These are phyloP conservation scores for Lolium perenne DNA, from an alignment of 176 grass and related monocot genomes.

Conservation along the genomic window DNA sequence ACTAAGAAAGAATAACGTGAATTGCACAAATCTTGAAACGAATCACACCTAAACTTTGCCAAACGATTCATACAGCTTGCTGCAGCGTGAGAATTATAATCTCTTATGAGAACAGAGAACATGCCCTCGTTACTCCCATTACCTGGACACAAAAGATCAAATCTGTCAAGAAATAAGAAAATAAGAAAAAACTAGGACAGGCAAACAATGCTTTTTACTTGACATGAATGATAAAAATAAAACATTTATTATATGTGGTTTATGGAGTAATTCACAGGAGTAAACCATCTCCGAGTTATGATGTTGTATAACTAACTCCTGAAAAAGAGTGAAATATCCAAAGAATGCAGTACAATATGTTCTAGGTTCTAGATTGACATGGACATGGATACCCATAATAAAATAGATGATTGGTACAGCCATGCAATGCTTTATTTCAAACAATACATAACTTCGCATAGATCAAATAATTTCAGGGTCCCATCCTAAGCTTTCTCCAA, in stretches of 20 bases:
- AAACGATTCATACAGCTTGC: constrained; percentile 98
- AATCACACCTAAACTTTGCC: constrained; percentile 89
- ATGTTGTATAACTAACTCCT: constrained; percentile 18
- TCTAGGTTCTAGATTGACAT: constrained; percentile 4
- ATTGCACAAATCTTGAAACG: constrained; percentile 24
- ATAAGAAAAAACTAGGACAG: constrained; percentile 25
- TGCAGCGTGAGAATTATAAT: constrained; percentile 98
- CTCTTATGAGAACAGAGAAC: constrained; percentile 89
- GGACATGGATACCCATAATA: constrained; percentile 5
- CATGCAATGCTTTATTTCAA: not conserved
- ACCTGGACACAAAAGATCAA: constrained; percentile 60
- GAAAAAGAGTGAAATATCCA: not conserved
- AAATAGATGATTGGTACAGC: constrained; percentile 7
- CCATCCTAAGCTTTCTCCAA: not conserved
- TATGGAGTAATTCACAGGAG: not conserved
- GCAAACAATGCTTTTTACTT: constrained; percentile 5
- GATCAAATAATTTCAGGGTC: not conserved
- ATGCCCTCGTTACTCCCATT: constrained; percentile 92
- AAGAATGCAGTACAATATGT: constrained; percentile 6
- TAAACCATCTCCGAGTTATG: constrained; percentile 16
- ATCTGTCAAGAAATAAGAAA: constrained; percentile 30
- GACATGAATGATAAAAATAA: constrained; percentile 1
- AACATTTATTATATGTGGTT: not conserved
- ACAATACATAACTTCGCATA: constrained; percentile 16
- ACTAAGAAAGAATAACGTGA: constrained; percentile 10